Percentiles rank a stretch among this genome's conserved stretches.
These are phyloP conservation scores for Spathaspora jeffriesii DNA, from an alignment of 1,139 yeast species.

Conservation along the genomic window DNA sequence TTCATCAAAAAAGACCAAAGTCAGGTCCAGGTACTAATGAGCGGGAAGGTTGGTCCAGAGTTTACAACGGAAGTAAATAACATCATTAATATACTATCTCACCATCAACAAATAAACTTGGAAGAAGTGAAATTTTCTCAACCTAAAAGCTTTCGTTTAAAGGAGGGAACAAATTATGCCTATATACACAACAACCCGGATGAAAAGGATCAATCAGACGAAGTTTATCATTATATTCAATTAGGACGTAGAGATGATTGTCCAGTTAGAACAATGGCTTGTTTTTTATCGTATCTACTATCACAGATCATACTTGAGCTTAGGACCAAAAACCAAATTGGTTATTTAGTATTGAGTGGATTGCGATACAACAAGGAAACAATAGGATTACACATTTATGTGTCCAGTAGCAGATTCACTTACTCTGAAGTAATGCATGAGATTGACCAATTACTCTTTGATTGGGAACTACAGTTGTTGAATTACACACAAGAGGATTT, in stretches of 20 bases:
- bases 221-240: constrained; percentile 54
- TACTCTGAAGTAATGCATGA: constrained; percentile 33
- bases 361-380: constrained; percentile 48
- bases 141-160: constrained; percentile 32
- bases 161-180: constrained; percentile 32
- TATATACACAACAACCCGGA: constrained; percentile 26
- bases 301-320: constrained; percentile 43
- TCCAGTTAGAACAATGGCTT: constrained; percentile 35
- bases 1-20: constrained; percentile 22
- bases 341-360: constrained; percentile 53
- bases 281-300: constrained; percentile 45
- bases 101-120: constrained; percentile 12
- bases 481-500: constrained; percentile 33
- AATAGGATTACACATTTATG: constrained; percentile 51
- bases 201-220: constrained; percentile 46
- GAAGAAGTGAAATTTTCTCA: constrained; percentile 3
- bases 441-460: constrained; percentile 46
- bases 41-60: constrained; percentile 41
- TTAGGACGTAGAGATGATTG: constrained; percentile 45
- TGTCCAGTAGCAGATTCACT: constrained; percentile 41
- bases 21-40: constrained; percentile 43
- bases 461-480: constrained; percentile 29
- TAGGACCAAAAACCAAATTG: constrained; percentile 48
- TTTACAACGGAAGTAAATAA: constrained; percentile 14
- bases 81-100: constrained; percentile 14